These are phyloP conservation scores for Extremus antarcticus DNA, from an alignment of 495 filamentous ascomycete genomes.

Conservation along the genomic window DNA sequence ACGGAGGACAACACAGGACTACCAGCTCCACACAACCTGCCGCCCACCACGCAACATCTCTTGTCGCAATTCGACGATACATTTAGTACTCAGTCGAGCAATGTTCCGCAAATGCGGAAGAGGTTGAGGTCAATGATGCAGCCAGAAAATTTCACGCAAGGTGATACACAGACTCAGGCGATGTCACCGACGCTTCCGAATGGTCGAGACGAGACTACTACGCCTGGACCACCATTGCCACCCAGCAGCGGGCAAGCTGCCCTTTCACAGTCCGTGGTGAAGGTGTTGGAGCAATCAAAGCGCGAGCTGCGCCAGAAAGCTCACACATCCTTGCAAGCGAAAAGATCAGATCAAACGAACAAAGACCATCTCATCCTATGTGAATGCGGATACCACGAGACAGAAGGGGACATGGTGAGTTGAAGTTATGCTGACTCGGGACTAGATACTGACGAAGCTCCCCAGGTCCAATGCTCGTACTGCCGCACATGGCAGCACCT, in stretches of 20 bases:
- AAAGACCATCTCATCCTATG: slow-evolving; percentile 26
- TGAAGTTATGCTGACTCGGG: background rate
- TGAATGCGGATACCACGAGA: slow-evolving; percentile 33
- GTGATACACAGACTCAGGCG: slow-evolving; percentile 15
- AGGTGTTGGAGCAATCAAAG: slow-evolving; percentile 18
- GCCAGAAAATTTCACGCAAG: slow-evolving; percentile 11
- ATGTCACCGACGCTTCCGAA: background rate
- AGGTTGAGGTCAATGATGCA: slow-evolving; percentile 13
- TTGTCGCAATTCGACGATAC: slow-evolving; percentile 21
- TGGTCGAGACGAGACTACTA: slow-evolving; percentile 7
- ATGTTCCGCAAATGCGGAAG: slow-evolving; percentile 6
- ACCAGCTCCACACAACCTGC: too few species aligned
- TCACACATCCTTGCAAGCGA: background rate
- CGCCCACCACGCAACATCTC: background rate
- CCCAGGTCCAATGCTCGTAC: slow-evolving; percentile 36
- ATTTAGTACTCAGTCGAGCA: slow-evolving; percentile 6
- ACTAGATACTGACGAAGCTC: background rate
- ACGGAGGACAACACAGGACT: background rate
- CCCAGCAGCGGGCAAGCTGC: background rate
- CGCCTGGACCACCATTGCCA: background rate
- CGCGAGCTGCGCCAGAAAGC: slow-evolving; percentile 1
- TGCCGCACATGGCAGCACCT: slow-evolving; percentile 40
- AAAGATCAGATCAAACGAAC: background rate
- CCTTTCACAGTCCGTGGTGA: background rate
- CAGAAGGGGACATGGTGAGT: slow-evolving; percentile 37